Conservation (phyloP, 768 basidiomycete species). For the Mrakia frigida region DNA sequence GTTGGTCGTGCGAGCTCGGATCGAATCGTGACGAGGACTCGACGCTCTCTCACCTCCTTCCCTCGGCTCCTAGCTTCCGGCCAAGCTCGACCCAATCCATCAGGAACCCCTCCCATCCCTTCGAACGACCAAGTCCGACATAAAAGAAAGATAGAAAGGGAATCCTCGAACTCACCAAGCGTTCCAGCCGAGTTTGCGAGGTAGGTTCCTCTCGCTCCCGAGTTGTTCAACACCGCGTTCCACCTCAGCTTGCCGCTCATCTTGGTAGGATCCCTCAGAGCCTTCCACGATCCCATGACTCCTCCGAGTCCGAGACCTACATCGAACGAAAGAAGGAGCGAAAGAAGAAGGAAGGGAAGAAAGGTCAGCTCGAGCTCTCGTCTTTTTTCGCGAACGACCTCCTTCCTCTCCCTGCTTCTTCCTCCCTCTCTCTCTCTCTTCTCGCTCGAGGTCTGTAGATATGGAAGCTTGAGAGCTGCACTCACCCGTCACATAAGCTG, state of each 20-base stretch:
- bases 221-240: conserved; percentile 93
- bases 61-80: too few relatives aligned
- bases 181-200: conserved; percentile 98
- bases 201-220: conserved; percentile 93
- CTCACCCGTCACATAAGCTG: conserved; percentile 95
- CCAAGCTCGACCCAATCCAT: too few relatives aligned
- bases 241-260: conserved; percentile 63
- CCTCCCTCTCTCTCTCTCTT: too few relatives aligned
- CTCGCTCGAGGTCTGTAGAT: too few relatives aligned
- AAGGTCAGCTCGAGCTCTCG: conserved; percentile 38
- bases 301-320: conserved; percentile 92
- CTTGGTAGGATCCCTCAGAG: conserved; percentile 59
- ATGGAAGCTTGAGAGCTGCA: conserved; percentile 39
- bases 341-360: conserved; percentile 61
- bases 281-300: conserved; percentile 92
- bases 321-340: conserved; percentile 43
- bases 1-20: conserved; percentile 12
- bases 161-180: conserved; percentile 64
- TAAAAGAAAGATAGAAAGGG: background rate
- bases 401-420: background rate
- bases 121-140: too few relatives aligned
- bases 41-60: too few relatives aligned
- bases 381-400: background rate
- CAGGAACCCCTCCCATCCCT: too few relatives aligned
- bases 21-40: too few relatives aligned